Evolutionary conservation across 257 asterid species (phyloP).

Genomic region (Solanum paucissectum): DNA sequence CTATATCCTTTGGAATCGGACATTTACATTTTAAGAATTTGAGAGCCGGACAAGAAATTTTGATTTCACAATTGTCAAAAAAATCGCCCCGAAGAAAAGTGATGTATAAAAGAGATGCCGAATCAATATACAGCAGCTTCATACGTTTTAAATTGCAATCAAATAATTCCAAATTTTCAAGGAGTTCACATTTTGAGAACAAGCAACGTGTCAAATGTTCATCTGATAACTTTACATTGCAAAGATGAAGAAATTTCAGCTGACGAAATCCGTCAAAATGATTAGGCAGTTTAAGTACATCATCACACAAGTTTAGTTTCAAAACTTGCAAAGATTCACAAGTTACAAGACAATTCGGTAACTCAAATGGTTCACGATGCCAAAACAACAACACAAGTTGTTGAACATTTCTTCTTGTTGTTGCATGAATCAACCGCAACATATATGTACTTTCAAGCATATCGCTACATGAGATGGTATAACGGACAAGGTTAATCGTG

Average conservation of each 20-base stretch:
- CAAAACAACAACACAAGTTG: neutral
- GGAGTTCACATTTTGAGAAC: neutral
- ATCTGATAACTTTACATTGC: neutral
- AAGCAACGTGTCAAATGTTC: neutral
- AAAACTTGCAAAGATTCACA: neutral
- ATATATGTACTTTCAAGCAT: too few species aligned
- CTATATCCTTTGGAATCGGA: neutral
- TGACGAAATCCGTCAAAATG: neutral
- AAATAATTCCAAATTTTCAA: neutral
- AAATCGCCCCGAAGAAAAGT: neutral
- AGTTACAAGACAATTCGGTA: neutral
- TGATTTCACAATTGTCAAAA: neutral
- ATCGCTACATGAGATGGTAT: too few species aligned
- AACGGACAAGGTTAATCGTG: neutral
- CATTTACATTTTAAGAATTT: neutral
- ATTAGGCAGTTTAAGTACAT: neutral
- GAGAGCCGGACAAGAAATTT: neutral
- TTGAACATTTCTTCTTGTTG: too few species aligned
- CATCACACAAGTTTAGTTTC: neutral
- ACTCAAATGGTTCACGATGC: neutral
- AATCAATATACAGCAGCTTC: neutral
- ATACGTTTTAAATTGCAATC: neutral
- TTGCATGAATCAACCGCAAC: too few species aligned
- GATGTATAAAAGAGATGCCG: neutral
- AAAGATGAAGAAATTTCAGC: neutral